Conservation (phyloP, 208 protist genomes). For the Wallacemonas sp. region DNA sequence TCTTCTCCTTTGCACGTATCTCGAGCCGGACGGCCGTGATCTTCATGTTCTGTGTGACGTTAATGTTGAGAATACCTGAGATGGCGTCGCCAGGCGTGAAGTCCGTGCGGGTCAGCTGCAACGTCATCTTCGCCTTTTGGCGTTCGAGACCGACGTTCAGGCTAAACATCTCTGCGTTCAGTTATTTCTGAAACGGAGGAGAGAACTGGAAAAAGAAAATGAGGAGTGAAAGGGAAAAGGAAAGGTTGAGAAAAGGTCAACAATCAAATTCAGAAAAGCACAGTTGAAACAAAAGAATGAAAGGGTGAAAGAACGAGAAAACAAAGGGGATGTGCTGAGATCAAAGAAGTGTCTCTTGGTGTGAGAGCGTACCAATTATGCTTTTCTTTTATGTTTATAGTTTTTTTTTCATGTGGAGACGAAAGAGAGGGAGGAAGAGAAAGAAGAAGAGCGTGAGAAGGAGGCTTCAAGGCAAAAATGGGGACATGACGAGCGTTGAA, state of each 20-base stretch:
- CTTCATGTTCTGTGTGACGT: not conserved
- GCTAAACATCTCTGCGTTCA: conserved; percentile 16
- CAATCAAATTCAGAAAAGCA: not conserved
- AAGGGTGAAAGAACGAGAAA: not conserved
- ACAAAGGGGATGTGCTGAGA: no score
- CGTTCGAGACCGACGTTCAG: conserved; percentile 6
- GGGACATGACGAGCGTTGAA: no score
- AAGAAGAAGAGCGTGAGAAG: no score
- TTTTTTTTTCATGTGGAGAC: not conserved
- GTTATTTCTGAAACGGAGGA: not conserved
- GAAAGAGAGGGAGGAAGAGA: not conserved
- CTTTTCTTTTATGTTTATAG: no score
- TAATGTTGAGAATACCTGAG: conserved; percentile 15
- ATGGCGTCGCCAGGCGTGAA: conserved; percentile 8
- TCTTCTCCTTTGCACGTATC: conserved; percentile 13
- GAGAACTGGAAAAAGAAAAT: not conserved
- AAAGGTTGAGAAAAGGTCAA: not conserved
- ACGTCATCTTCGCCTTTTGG: conserved; percentile 8
- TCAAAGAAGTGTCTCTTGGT: no score
- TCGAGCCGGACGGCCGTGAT: conserved; percentile 13
- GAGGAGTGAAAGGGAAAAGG: not conserved
- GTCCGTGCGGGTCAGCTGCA: conserved; percentile 6
- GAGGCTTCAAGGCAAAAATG: no score
- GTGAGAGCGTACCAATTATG: no score
- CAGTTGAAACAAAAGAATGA: not conserved